These are phyloP conservation scores for Amesomyces nigricolor DNA, from an alignment of 2,329 filamentous ascomycete species.

Conservation along the genomic window DNA sequence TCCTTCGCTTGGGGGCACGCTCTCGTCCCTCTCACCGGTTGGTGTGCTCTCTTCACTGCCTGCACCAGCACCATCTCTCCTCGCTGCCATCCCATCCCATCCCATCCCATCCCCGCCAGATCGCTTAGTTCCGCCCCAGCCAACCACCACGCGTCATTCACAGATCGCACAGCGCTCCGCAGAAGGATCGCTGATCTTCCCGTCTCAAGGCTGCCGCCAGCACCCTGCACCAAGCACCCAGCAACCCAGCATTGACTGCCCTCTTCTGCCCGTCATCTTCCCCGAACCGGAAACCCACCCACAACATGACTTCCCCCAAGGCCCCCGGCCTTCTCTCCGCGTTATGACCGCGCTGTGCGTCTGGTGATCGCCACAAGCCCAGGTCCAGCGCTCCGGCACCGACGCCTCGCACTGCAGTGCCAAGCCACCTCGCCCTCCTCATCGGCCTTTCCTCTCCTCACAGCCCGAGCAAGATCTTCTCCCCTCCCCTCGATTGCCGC, in stretches of 20 bases:
- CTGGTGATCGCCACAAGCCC: constrained; percentile 21
- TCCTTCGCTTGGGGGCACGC: background rate
- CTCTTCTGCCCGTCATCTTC: background rate
- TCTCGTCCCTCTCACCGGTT: background rate
- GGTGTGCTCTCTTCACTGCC: background rate
- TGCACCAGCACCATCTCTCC: background rate
- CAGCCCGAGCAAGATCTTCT: background rate
- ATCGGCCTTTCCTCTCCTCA: background rate
- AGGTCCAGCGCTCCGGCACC: constrained; percentile 1
- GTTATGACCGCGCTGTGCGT: constrained; percentile 23
- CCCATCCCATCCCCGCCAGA: background rate
- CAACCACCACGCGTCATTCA: constrained; percentile 7
- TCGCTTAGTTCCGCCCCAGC: background rate
- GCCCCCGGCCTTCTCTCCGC: constrained; percentile 14
- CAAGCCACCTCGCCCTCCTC: background rate
- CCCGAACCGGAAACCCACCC: background rate
- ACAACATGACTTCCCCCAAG: constrained; percentile 21
- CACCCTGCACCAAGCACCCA: no score
- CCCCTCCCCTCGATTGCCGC: constrained; percentile 12
- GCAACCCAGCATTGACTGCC: constrained; percentile 1
- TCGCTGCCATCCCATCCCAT: background rate
- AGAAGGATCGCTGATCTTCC: constrained; percentile 6
- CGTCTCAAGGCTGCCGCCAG: background rate
- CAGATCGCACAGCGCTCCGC: constrained; percentile 3
- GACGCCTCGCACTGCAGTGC: constrained; percentile 3